A percentile compares a stretch with the other conserved stretches of the same genome.
Evolutionary conservation across 2,329 filamentous ascomycete species (phyloP).

Genomic region (Xenosphaeropsis pyriputrescens): DNA sequence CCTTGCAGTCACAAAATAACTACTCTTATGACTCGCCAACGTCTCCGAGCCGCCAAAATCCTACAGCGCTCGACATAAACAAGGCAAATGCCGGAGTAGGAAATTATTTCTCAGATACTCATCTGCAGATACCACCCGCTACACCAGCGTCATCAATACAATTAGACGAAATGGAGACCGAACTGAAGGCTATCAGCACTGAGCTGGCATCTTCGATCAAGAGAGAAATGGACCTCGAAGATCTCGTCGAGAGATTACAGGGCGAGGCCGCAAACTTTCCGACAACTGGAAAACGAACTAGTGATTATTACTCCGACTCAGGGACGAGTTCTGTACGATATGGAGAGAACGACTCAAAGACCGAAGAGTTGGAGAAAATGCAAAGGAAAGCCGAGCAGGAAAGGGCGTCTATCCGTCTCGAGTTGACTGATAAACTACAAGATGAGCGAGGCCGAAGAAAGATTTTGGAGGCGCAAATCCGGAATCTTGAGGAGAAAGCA

Average conservation of each 20-base stretch:
- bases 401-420: slow-evolving; percentile 71
- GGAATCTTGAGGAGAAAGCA: slow-evolving; percentile 65
- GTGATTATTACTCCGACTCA: slow-evolving; percentile 97
- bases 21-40: slow-evolving; percentile 3
- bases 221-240: slow-evolving; percentile 91
- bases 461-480: slow-evolving; percentile 70
- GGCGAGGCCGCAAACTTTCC: slow-evolving; percentile 50
- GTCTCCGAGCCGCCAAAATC: slow-evolving; percentile 25
- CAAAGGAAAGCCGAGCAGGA: slow-evolving; percentile 81
- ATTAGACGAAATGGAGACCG: slow-evolving; percentile 83
- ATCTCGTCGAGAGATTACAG: slow-evolving; percentile 79
- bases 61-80: slow-evolving; percentile 16
- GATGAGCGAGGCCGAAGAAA: slow-evolving; percentile 68
- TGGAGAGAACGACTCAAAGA: slow-evolving; percentile 43
- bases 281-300: slow-evolving; percentile 57
- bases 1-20: slow-evolving; percentile 8
- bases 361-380: slow-evolving; percentile 66
- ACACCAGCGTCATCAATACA: slow-evolving; percentile 29
- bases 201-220: slow-evolving; percentile 88
- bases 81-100: slow-evolving; percentile 24
- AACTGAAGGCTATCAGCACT: slow-evolving; percentile 81
- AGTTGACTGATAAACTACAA: slow-evolving; percentile 74
- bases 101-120: slow-evolving; percentile 15
- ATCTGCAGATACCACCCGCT: slow-evolving; percentile 15
- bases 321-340: slow-evolving; percentile 75